phyloP scores from a whole-genome alignment of 2,329 filamentous ascomycete species.

The Pyricularia pennisetigena region DNA sequence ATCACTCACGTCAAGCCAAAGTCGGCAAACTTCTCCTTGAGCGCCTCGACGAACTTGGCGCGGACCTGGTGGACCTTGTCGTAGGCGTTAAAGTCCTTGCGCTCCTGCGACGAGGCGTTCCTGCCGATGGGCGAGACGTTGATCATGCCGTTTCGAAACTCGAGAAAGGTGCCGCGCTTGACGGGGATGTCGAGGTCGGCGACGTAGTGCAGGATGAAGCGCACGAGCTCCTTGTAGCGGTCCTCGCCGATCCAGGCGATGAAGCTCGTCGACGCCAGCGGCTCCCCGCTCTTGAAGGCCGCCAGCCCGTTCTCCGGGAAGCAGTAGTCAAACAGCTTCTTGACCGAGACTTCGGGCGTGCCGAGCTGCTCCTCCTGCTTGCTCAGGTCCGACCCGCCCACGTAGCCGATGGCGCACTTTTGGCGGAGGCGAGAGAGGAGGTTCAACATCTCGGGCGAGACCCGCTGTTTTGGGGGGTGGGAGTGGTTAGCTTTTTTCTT shows the following conservation, averaged over 20 bases:
- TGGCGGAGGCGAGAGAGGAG: conserved; percentile 73
- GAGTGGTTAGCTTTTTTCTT: not conserved
- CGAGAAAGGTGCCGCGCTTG: conserved; percentile 77
- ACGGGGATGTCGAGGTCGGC: conserved; percentile 75
- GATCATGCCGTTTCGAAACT: conserved; percentile 89
- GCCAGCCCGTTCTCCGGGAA: conserved; percentile 96
- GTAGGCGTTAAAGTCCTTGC: conserved; percentile 71
- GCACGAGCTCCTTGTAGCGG: conserved; percentile 67
- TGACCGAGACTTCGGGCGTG: conserved; percentile 56
- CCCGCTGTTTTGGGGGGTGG: conserved; percentile 19
- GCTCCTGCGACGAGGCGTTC: conserved; percentile 73
- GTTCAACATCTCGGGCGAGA: conserved; percentile 71
- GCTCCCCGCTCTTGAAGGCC: conserved; percentile 72
- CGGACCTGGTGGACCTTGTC: conserved; percentile 72
- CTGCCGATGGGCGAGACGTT: conserved; percentile 77
- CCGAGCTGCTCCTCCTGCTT: conserved; percentile 98
- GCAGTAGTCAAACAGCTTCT: conserved; percentile 89
- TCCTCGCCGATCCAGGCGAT: conserved; percentile 84
- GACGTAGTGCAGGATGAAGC: conserved; percentile 71
- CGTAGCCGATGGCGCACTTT: conserved; percentile 82
- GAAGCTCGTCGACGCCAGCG: conserved; percentile 73
- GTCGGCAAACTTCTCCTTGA: conserved; percentile 76
- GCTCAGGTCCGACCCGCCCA: conserved; percentile 81
- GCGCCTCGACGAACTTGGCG: conserved; percentile 61
- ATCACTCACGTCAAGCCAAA: conserved; percentile 68